Base-by-base conservation (phyloP, 345 rosid species). In the Laguncularia racemosa region DNA sequence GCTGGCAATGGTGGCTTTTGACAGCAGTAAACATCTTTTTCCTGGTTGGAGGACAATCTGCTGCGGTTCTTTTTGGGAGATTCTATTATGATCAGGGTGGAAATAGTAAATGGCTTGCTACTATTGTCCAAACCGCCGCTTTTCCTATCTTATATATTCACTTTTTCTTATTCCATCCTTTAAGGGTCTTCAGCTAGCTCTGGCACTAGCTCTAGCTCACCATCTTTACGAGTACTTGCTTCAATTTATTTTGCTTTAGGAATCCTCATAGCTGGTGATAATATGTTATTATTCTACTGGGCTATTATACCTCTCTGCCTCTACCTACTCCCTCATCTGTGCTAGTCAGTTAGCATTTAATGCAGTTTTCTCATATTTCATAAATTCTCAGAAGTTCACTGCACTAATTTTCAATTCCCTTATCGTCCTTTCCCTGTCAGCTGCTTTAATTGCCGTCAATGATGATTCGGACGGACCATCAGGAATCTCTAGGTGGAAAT, bases 331-430 rank as follows among this genome's bases (percentile, higher is more conserved):
- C 13, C 84, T 92, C 45, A 73, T 81, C 16, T 89, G 91, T 57
- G 89, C 88, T 7, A 72, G 85, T 52, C 98, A 92, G 48, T 69
- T 92, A 54, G 84, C 82, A 43, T 89, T 84, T 54, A 92, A 86
- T 72, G 85, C 86, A 3, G 62, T 89, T 43, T 86, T 89, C 75
- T 86, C 96, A 6, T 81, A 64, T 73, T 81, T 76, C 73, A 69
- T 92, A 57, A 92, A 92, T 60, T 75, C 84, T 3, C 93, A 88
- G 73, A 92, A 86, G 55, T 65, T 86, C 73, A 89, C 95, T 20
- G 19, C 63, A 38, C 71, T 77, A 11, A 83, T 84, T 17, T 61
- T 78, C 11, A 78, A 74, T 64, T 84, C 93, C 1, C 83, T 92
- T 33, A 64, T 74, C 23, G 33, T 84, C 61, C 91, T 92, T 44